Base-by-base conservation (phyloP, 2,329 filamentous ascomycete genomes). In the Pseudogymnoascus sp. region DNA sequence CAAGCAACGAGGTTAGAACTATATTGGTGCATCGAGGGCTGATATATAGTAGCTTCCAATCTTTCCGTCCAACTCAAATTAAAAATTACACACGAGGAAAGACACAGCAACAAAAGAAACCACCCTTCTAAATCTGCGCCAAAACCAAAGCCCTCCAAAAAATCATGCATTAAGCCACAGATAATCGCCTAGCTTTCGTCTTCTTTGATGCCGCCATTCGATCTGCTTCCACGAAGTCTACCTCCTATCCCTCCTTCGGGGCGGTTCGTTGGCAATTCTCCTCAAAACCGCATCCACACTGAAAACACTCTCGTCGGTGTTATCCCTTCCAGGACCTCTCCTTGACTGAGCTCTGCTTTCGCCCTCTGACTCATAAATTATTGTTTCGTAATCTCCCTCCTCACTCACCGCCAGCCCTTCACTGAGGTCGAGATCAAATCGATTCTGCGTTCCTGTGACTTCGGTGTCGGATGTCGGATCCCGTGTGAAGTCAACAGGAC, bases 221-320 rank as follows among this genome's bases (percentile, higher is more conserved):
- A 31, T 15, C 25, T 35, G 29, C n/a, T n/a, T 55, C 6, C 29
- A 17, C 21, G 29, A 33, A 33, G 10, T 21, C 10, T 55, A 55
- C 48, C 48, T 33, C 29, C 48, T 55, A 13, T 15, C n/a, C 29
- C 48, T 55, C 29, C 21, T 15, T 12, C 29, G 33, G 15, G 48
- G 48, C 29, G 48, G 48, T 31, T 55, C 48, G 48, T 55, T 55
- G 29, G 48, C 48, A 10, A 55, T 55, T 55, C 48, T 55, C 15
- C 48, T 55, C 48, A 55, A 29, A 9, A 55, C 48, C 48, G 48
- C 48, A 33, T 55, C 48, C n/a, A 55, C 5, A 9, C 48, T 55
- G 15, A 55, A 55, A 10, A 33, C 29, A 55, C 48, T 55, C 29
- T 35, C 48, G 15, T 33, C 29, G 9, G 48, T 55, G 4, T 55